phyloP scores from a whole-genome alignment of 2,329 filamentous ascomycete species.

The Cytospora leucostoma region DNA sequence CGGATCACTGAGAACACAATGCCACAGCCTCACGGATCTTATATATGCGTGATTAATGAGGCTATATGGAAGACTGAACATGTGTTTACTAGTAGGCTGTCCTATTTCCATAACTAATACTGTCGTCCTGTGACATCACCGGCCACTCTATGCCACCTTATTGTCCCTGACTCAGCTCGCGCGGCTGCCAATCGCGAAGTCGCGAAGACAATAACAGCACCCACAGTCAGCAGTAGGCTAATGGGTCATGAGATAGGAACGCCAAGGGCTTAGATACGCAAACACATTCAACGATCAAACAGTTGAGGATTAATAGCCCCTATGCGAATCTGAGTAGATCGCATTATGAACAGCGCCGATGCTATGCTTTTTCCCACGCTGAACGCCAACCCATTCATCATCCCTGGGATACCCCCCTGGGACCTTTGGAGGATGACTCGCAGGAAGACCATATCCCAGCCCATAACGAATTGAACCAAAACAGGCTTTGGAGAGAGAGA shows the following conservation, averaged over 20 bases:
- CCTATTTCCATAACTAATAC: not conserved
- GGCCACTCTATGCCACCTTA: not conserved
- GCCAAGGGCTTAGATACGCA: not conserved
- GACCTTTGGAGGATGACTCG: not conserved
- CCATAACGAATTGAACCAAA: not conserved
- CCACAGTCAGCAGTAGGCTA: not conserved
- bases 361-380: constrained; percentile 1
- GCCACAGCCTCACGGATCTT: not conserved
- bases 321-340: not conserved
- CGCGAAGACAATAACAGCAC: not conserved
- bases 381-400: not conserved
- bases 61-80: not conserved
- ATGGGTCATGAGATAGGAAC: no score
- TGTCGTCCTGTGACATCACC: constrained; percentile 1
- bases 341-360: not conserved
- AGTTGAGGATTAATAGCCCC: not conserved
- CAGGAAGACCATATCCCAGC: not conserved
- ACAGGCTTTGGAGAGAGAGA: not conserved
- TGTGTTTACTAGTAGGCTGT: not conserved
- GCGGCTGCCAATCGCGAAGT: no score
- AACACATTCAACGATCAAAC: not conserved
- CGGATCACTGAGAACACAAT: not conserved
- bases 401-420: not conserved
- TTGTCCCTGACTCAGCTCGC: not conserved
- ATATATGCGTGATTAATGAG: not conserved